Percentiles rank a stretch among this genome's conserved stretches.
phyloP scores from a whole-genome alignment of 2,329 filamentous ascomycete genomes.

The Chaetomium olivaceum region DNA sequence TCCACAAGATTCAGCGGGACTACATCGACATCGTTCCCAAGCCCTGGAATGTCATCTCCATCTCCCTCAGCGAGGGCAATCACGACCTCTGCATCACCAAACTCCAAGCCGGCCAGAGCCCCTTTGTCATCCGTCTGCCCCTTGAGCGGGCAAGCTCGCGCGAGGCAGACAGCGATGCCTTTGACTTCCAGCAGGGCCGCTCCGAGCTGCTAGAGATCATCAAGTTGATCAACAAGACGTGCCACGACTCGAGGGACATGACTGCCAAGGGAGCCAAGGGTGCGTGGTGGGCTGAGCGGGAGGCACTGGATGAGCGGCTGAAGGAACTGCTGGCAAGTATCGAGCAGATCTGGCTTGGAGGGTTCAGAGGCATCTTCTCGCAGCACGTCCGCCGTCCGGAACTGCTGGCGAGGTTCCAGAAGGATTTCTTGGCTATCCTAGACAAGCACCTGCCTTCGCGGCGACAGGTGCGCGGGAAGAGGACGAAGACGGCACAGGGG shows the following conservation, averaged over 20 bases:
- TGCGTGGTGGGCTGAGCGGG: conserved; percentile 87
- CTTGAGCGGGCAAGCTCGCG: conserved; percentile 79
- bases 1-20: conserved; percentile 69
- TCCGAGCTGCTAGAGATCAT: conserved; percentile 83
- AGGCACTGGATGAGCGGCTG: conserved; percentile 75
- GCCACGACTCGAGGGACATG: conserved; percentile 71
- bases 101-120: conserved; percentile 70
- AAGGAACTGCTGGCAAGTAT: conserved; percentile 79
- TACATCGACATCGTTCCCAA: conserved; percentile 84
- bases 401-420: conserved; percentile 73
- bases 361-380: conserved; percentile 92
- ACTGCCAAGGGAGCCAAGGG: conserved; percentile 72
- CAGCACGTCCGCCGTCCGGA: conserved; percentile 64
- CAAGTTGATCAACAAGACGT: conserved; percentile 75
- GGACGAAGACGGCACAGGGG: conserved; percentile 42
- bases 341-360: conserved; percentile 91
- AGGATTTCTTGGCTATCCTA: conserved; percentile 74
- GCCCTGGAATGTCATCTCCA: conserved; percentile 81
- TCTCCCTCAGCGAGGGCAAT: conserved; percentile 77
- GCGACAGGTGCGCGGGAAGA: conserved; percentile 60
- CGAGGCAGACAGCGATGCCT: conserved; percentile 74
- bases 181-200: conserved; percentile 79
- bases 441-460: conserved; percentile 85
- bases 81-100: conserved; percentile 90
- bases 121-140: conserved; percentile 84